These are phyloP conservation scores for Kwoniella dendrophila DNA, from an alignment of 768 basidiomycete species.

Conservation along the genomic window DNA sequence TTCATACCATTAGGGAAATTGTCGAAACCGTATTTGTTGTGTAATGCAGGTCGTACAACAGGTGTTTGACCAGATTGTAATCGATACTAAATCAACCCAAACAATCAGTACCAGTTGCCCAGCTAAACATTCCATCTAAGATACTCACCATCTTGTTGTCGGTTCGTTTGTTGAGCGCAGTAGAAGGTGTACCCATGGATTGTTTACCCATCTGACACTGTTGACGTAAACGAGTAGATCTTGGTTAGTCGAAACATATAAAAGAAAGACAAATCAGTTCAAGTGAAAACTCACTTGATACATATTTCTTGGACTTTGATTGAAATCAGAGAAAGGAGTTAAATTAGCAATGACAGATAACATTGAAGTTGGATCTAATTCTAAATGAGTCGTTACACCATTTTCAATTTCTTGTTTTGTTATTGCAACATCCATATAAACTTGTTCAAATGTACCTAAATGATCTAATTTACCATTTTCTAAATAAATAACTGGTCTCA, in stretches of 20 bases:
- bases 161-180: conserved; percentile 84
- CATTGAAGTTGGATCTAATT: conserved; percentile 92
- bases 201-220: conserved; percentile 99
- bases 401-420: conserved; percentile 77
- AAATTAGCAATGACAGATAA: conserved; percentile 94
- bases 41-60: conserved; percentile 84
- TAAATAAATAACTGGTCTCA: conserved; percentile 93
- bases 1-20: conserved; percentile 98
- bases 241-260: neutral
- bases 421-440: conserved; percentile 97
- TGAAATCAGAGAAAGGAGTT: conserved; percentile 99
- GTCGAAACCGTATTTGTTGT: conserved; percentile 97
- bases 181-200: conserved; percentile 98
- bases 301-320: conserved; percentile 71
- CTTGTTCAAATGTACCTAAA: conserved; percentile 95
- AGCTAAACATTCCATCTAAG: too few relatives aligned
- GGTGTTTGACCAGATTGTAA: conserved; percentile 94
- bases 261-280: too few relatives aligned
- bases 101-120: too few relatives aligned
- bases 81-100: conserved; percentile 65
- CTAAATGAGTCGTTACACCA: conserved; percentile 83
- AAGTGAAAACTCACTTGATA: conserved; percentile 51
- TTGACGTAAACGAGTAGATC: conserved; percentile 25
- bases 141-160: conserved; percentile 85
- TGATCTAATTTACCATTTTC: conserved; percentile 83